Evolutionary conservation across 1,284 basidiomycete species (phyloP).

Genomic region (Boletus smithii): DNA sequence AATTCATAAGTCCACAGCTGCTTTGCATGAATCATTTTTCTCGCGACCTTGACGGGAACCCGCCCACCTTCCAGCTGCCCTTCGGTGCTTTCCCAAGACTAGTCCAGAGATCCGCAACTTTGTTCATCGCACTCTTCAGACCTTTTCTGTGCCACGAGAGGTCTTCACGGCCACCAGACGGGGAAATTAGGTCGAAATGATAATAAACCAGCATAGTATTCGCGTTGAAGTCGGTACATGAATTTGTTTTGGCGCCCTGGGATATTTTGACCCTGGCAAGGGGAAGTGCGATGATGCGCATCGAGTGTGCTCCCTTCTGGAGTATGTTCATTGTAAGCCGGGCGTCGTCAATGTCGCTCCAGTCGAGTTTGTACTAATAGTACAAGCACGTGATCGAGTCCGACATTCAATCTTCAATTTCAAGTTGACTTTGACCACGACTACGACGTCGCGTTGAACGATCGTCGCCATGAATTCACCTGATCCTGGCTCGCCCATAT

Average conservation of each 20-base stretch:
- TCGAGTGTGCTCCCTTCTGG: conserved; percentile 31
- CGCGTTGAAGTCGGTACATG: conserved; percentile 15
- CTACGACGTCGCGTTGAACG: not conserved
- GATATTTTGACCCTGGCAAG: conserved; percentile 29
- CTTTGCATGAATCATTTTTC: conserved; percentile 4
- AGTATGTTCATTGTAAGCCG: too few relatives aligned
- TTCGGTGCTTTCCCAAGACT: conserved; percentile 60
- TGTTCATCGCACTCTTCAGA: conserved; percentile 45
- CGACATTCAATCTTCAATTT: too few relatives aligned
- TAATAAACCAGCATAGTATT: conserved; percentile 41
- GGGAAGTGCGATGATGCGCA: conserved; percentile 50
- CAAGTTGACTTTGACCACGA: not conserved
- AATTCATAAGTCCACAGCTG: conserved; percentile 57
- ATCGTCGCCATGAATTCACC: conserved; percentile 31
- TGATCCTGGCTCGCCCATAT: conserved; percentile 35
- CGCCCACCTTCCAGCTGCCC: conserved; percentile 66
- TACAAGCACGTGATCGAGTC: conserved; percentile 27
- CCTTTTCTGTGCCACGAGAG: conserved; percentile 19
- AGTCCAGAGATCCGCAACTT: conserved; percentile 56
- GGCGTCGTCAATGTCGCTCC: too few relatives aligned
- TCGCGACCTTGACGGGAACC: not conserved
- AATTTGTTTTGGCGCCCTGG: conserved; percentile 12
- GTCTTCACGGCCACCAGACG: conserved; percentile 5
- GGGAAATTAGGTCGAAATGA: conserved; percentile 40
- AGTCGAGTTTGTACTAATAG: too few relatives aligned